Evolutionary conservation across 2,329 filamentous ascomycete species (phyloP), one percentile per base, ranked within the genome.

Genomic region (Xylariaceae sp.): DNA sequence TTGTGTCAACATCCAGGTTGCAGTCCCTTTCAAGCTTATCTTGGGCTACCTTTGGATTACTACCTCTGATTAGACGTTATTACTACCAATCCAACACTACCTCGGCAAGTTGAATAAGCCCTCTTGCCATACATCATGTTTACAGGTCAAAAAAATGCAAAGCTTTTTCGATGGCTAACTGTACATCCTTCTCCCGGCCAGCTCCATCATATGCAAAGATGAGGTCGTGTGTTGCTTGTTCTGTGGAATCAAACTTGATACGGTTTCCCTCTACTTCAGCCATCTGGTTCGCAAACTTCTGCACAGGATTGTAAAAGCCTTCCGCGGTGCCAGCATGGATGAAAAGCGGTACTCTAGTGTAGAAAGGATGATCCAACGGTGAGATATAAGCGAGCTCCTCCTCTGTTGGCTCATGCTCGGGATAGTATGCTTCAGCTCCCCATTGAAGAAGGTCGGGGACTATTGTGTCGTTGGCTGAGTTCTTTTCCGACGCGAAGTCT

Each of bases 321-420:
- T 55, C 51, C 0, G n/a, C 21, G 1, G 22, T 35, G 1, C 49
- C 45, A 6, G 23, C 41, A 2, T 54, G 47, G 3, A 52, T 42
- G 12, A 48, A 39, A 4, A 52, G 20, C 6, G 53, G 51, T 3
- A 46, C 45, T 2, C 23, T 44, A 1, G 37, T 45, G 6, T 14
- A 25, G 35, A 50, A 55, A 2, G 47, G 45, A 23, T 50, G 49
- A 19, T 54, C 17, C 8, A 55, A 11, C 1, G 53, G 51, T 1
- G 51, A 52, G 22, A 55, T 52, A 17, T 53, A 53, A 10, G 41
- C 48, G 17, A 45, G 38, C 10, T 53, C 39, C 29, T 51, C 48
- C 16, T 44, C 6, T 6, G 40, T 42, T 3, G 25, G 42, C 19
- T 45, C 10, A 5, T 22, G 36, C 16, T 46, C 17, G 2, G 48